Percentiles rank a stretch among this genome's conserved stretches.
phyloP scores from a whole-genome alignment of 2,329 filamentous ascomycete species.

The Magnaporthales sp. region DNA sequence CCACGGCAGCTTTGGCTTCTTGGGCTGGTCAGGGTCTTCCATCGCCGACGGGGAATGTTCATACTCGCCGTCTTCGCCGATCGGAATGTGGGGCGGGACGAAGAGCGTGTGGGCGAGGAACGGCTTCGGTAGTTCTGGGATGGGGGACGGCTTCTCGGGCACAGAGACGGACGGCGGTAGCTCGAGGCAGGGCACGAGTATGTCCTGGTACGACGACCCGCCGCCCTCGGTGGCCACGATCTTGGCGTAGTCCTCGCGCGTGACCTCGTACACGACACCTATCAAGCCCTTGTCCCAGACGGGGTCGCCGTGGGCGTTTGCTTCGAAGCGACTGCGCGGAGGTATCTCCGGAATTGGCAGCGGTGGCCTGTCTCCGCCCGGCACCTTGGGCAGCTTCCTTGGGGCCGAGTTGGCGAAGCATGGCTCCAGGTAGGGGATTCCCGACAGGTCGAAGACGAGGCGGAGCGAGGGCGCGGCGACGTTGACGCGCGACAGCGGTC shows the following conservation, averaged over 20 bases:
- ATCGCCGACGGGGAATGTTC: slow-evolving; percentile 8
- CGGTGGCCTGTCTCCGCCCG: slow-evolving; percentile 17
- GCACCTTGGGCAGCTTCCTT: slow-evolving; percentile 41
- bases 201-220: slow-evolving; percentile 74
- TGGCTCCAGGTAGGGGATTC: slow-evolving; percentile 78
- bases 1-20: slow-evolving; percentile 27
- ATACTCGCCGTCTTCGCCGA: slow-evolving; percentile 10
- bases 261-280: slow-evolving; percentile 94
- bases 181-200: slow-evolving; percentile 68
- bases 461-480: slow-evolving; percentile 72
- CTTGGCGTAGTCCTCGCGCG: slow-evolving; percentile 66
- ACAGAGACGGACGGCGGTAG: slow-evolving; percentile 52
- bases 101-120: slow-evolving; percentile 85
- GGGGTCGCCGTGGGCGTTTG: slow-evolving; percentile 39
- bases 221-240: slow-evolving; percentile 91
- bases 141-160: slow-evolving; percentile 54
- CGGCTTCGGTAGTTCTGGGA: slow-evolving; percentile 41
- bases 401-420: slow-evolving; percentile 80
- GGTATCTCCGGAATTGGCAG: slow-evolving; percentile 9
- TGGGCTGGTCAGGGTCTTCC: slow-evolving; percentile 11
- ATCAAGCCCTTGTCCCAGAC: slow-evolving; percentile 75
- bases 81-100: slow-evolving; percentile 43
- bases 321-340: slow-evolving; percentile 8
- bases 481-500: slow-evolving; percentile 70
- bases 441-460: slow-evolving; percentile 78